phyloP scores from a whole-genome alignment of 1,284 basidiomycete genomes.

The Inonotus hispidus region DNA sequence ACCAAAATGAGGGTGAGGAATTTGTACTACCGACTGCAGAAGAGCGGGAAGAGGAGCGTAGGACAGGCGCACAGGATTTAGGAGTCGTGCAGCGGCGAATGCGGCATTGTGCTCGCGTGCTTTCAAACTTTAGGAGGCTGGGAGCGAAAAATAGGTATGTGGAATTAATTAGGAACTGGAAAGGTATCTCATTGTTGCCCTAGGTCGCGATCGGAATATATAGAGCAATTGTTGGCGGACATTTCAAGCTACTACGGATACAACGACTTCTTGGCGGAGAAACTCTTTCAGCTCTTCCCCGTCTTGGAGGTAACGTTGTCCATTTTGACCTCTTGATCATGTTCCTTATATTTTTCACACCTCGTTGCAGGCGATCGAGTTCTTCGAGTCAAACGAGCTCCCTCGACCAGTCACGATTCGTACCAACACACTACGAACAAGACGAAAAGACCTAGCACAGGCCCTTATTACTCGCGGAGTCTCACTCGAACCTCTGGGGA shows the following conservation, averaged over 20 bases:
- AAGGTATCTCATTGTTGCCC: constrained; percentile 10
- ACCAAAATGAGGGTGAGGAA: constrained; percentile 50
- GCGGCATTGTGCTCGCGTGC: constrained; percentile 79
- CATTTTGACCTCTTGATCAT: constrained; percentile 8
- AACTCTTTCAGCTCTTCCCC: constrained; percentile 91
- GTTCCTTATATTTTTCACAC: constrained; percentile 14
- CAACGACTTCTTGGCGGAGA: constrained; percentile 92
- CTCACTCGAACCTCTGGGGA: constrained; percentile 95
- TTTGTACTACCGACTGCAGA: constrained; percentile 79
- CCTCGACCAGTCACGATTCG: constrained; percentile 97
- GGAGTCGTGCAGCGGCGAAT: constrained; percentile 85
- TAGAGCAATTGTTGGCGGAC: constrained; percentile 83
- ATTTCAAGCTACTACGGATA: constrained; percentile 97
- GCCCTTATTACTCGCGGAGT: constrained; percentile 94
- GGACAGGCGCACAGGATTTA: constrained; percentile 69
- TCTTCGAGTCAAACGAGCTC: constrained; percentile 98
- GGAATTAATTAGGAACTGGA: neutral
- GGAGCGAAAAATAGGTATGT: constrained; percentile 64
- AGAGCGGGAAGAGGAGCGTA: constrained; percentile 77
- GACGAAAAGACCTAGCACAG: constrained; percentile 93
- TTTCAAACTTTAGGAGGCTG: constrained; percentile 69
- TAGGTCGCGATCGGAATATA: constrained; percentile 85
- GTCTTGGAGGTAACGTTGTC: constrained; percentile 72
- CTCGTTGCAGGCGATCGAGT: constrained; percentile 80
- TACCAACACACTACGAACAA: constrained; percentile 93